A percentile compares a stretch with the other conserved stretches of the same genome.
phyloP scores from a whole-genome alignment of 2,329 filamentous ascomycete species.

The Tolypocladium sp. region DNA sequence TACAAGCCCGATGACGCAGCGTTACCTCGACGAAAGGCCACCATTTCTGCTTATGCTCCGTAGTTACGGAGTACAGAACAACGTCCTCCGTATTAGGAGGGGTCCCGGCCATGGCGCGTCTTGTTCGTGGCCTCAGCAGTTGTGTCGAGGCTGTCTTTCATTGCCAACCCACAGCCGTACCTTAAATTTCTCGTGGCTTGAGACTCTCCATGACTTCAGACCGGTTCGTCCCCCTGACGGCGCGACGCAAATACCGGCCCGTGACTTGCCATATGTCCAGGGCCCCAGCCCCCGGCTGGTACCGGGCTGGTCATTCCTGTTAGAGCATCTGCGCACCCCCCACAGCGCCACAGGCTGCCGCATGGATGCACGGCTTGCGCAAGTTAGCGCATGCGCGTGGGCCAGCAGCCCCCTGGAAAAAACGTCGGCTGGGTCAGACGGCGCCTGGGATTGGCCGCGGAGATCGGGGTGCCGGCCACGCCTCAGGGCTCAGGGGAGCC shows the following conservation, averaged over 20 bases:
- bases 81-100: background rate
- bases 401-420: background rate
- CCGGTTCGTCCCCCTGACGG: background rate
- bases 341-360: background rate
- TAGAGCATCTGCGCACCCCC: background rate
- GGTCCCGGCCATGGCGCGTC: background rate
- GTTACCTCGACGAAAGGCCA: background rate
- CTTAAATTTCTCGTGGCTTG: slow-evolving; percentile 1
- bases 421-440: background rate
- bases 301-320: background rate
- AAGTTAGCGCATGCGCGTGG: background rate
- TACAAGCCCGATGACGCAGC: background rate
- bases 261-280: background rate
- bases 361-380: background rate
- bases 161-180: background rate
- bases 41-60: no score
- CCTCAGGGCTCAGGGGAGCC: background rate
- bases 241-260: background rate
- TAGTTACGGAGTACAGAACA: background rate
- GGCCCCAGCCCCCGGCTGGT: background rate
- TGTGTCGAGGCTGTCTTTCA: background rate
- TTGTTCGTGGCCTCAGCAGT: background rate
- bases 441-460: background rate
- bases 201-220: background rate
- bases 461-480: background rate